Conservation (phyloP, 352 stramenopile genomes). For the Globisporangium megalacanthum region DNA sequence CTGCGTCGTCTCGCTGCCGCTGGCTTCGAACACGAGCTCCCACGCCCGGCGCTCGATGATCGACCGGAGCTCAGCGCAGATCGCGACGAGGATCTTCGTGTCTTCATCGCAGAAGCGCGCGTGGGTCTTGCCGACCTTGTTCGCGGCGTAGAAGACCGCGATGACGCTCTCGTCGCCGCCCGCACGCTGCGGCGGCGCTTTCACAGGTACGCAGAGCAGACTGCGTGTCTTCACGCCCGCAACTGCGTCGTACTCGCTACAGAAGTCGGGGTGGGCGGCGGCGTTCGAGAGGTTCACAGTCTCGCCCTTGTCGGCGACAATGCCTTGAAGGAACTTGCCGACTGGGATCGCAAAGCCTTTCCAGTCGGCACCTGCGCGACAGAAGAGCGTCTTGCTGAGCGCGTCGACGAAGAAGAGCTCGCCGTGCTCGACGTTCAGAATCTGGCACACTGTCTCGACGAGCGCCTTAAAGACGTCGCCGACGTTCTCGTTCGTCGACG, state of each 20-base stretch:
- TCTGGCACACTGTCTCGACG: slow-evolving; percentile 39
- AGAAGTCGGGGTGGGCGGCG: slow-evolving; percentile 55
- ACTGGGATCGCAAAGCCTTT: slow-evolving; percentile 67
- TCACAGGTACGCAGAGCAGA: slow-evolving; percentile 72
- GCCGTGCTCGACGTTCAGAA: slow-evolving; percentile 53
- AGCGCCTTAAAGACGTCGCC: slow-evolving; percentile 37
- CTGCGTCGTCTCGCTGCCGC: slow-evolving; percentile 35
- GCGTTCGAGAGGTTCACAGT: slow-evolving; percentile 56
- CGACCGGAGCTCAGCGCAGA: slow-evolving; percentile 54
- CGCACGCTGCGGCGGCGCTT: slow-evolving; percentile 37
- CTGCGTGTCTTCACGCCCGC: slow-evolving; percentile 56
- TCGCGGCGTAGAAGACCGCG: slow-evolving; percentile 78
- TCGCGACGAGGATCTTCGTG: slow-evolving; percentile 57
- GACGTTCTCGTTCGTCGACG: slow-evolving; percentile 41
- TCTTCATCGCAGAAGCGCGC: slow-evolving; percentile 56
- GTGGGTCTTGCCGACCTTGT: slow-evolving; percentile 44
- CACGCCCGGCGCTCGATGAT: slow-evolving; percentile 62
- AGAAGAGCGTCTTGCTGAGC: slow-evolving; percentile 60
- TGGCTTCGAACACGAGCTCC: slow-evolving; percentile 68
- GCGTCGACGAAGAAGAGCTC: slow-evolving; percentile 79
- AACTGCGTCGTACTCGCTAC: slow-evolving; percentile 54
- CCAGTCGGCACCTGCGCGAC: slow-evolving; percentile 55
- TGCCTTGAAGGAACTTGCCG: slow-evolving; percentile 60
- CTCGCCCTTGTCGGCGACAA: slow-evolving; percentile 57
- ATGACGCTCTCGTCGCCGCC: slow-evolving; percentile 59